Percentiles rank a stretch among this genome's conserved stretches.
Conservation (phyloP, 2,329 filamentous ascomycete species). For the Akanthomyces dipterigenus region DNA sequence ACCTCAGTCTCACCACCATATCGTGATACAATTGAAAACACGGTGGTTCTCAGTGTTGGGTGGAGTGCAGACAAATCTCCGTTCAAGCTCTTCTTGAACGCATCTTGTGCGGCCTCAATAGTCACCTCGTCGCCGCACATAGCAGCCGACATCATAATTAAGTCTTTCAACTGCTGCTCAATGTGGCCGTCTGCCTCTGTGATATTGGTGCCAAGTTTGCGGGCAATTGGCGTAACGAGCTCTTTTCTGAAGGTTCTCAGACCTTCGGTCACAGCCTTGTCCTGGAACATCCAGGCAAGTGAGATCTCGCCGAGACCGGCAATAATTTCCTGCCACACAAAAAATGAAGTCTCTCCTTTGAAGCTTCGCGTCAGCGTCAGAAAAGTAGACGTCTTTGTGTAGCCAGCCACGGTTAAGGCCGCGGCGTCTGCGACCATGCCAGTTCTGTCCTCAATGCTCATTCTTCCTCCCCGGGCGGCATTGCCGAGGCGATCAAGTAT, state of each 20-base stretch:
- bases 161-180: slow-evolving; percentile 86
- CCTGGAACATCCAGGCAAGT: slow-evolving; percentile 74
- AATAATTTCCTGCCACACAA: slow-evolving; percentile 91
- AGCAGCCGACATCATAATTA: slow-evolving; percentile 81
- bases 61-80: slow-evolving; percentile 80
- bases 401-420: slow-evolving; percentile 80
- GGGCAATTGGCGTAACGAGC: slow-evolving; percentile 70
- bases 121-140: slow-evolving; percentile 72
- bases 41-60: slow-evolving; percentile 81
- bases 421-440: slow-evolving; percentile 93
- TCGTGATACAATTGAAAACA: slow-evolving; percentile 78
- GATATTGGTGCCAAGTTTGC: slow-evolving; percentile 84
- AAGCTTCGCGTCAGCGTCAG: slow-evolving; percentile 81
- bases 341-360: slow-evolving; percentile 74
- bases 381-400: slow-evolving; percentile 90
- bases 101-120: slow-evolving; percentile 73
- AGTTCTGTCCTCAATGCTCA: slow-evolving; percentile 83
- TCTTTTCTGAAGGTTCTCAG: slow-evolving; percentile 78
- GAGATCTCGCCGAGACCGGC: slow-evolving; percentile 70
- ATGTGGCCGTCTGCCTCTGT: slow-evolving; percentile 79
- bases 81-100: slow-evolving; percentile 76
- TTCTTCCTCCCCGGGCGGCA: slow-evolving; percentile 62
- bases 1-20: slow-evolving; percentile 69
- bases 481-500: slow-evolving; percentile 81
- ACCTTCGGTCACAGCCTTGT: slow-evolving; percentile 63